Percentiles rank a stretch among this genome's conserved stretches.
phyloP scores from a whole-genome alignment of 768 basidiomycete genomes.

The Termitomyces sp. region DNA sequence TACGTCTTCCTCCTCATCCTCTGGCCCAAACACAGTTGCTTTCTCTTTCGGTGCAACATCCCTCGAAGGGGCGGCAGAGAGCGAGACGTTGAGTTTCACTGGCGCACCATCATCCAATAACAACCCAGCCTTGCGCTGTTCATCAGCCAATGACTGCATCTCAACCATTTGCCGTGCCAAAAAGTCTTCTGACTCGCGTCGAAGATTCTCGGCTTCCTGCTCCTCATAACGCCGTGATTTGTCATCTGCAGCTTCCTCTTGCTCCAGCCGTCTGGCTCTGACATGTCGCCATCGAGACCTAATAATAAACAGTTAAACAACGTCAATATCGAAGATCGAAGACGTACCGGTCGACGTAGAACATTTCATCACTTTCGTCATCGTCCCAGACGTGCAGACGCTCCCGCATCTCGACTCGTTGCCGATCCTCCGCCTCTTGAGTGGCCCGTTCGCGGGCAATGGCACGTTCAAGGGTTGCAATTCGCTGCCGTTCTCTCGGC shows the following conservation, averaged over 20 bases:
- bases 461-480: constrained; percentile 70
- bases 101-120: constrained; percentile 89
- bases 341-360: constrained; percentile 84
- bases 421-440: constrained; percentile 75
- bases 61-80: constrained; percentile 43
- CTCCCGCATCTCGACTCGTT: constrained; percentile 73
- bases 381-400: constrained; percentile 88
- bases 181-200: constrained; percentile 90
- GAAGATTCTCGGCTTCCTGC: constrained; percentile 81
- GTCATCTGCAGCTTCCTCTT: constrained; percentile 81
- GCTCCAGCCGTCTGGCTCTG: constrained; percentile 61
- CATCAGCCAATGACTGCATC: constrained; percentile 86
- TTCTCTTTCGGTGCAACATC: constrained; percentile 44
- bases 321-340: neutral
- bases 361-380: constrained; percentile 88
- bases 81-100: constrained; percentile 78
- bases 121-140: constrained; percentile 88
- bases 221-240: constrained; percentile 80
- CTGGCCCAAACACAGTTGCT: constrained; percentile 66
- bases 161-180: constrained; percentile 93
- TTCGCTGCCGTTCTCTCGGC: constrained; percentile 78
- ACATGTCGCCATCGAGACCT: constrained; percentile 85
- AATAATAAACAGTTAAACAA: neutral
- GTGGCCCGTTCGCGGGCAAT: constrained; percentile 68
- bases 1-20: constrained; percentile 86